Evolutionary conservation across 2,329 filamentous ascomycete species (phyloP), one percentile per base, ranked within the genome.

Genomic region (Penicillium glabrum): DNA sequence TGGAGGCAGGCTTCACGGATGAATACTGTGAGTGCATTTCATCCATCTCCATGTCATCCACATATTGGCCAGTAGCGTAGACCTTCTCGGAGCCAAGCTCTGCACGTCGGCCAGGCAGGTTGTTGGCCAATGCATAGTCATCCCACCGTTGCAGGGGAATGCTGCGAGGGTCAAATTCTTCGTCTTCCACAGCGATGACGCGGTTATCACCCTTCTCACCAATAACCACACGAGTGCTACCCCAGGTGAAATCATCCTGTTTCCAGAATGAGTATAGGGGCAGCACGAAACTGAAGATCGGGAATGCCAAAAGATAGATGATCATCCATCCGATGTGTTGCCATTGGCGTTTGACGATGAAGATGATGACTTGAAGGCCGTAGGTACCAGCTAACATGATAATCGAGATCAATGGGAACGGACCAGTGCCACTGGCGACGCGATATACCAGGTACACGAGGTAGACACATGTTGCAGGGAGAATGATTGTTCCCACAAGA

Each of bases 261-360:
- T 97, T 96, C 95, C 95, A 99, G 88, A 99, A 99, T 0, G 93
- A 96, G 80, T 98, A 99, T 61, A 99, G 79, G 0, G 95, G 95
- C 13, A 99, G 84, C 61, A 96, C 72, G 68, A 99, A 90, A 4
- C 89, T 95, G 80, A 93, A 97, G 66, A 99, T 89, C 0, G 95
- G 95, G 80, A 90, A 97, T 3, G 95, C 95, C n/a, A 96, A 67
- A 61, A 99, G 83, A 78, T 99, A 99, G 72, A 99, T 98, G 64
- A 99, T 89, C 93, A 99, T 98, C 95, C 95, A 99, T 65, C 95
- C 95, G 59, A 99, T 86, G 72, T 98, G 93, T 74, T 99, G 93
- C 95, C 95, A 99, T 76, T 98, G 91, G 51, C 95, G 85, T 80
- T 96, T 97, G 67, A 98, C 82, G 66, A 98, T 92, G 79, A 99